These are phyloP conservation scores for Epichloe elymi DNA, from an alignment of 2,329 filamentous ascomycete genomes.

Conservation along the genomic window DNA sequence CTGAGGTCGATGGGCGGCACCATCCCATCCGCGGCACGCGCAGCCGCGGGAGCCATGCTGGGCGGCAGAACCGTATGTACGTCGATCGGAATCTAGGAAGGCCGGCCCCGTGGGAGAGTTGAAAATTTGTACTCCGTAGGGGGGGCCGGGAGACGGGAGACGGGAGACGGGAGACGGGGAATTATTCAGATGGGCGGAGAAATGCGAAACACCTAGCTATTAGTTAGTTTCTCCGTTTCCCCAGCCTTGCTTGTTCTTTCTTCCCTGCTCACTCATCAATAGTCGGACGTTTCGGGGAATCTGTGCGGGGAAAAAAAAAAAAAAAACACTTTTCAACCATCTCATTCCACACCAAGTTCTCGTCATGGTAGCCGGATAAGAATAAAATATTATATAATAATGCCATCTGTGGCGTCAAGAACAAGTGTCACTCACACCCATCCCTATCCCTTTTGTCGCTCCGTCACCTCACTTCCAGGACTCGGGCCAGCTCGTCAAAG, in stretches of 20 bases:
- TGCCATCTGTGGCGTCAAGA: not conserved
- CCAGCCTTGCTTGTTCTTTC: not conserved
- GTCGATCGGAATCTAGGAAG: not conserved
- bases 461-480: not conserved
- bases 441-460: too few relatives aligned
- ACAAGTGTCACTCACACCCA: too few relatives aligned
- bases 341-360: not conserved
- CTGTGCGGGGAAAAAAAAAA: too few relatives aligned
- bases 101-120: not conserved
- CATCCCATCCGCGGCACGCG: conserved; percentile 18
- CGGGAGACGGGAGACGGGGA: too few relatives aligned
- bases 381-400: not conserved
- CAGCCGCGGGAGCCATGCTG: conserved; percentile 19
- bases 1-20: conserved; percentile 19
- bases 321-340: too few relatives aligned
- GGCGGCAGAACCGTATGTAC: not conserved
- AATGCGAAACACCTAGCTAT: not conserved
- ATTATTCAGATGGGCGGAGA: not conserved
- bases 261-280: too few relatives aligned
- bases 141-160: too few relatives aligned
- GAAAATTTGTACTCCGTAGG: not conserved
- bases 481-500: not conserved
- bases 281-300: too few relatives aligned
- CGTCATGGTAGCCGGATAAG: not conserved
- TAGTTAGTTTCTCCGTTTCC: not conserved